phyloP scores from a whole-genome alignment of 768 basidiomycete species.

The Galerina sulciceps region DNA sequence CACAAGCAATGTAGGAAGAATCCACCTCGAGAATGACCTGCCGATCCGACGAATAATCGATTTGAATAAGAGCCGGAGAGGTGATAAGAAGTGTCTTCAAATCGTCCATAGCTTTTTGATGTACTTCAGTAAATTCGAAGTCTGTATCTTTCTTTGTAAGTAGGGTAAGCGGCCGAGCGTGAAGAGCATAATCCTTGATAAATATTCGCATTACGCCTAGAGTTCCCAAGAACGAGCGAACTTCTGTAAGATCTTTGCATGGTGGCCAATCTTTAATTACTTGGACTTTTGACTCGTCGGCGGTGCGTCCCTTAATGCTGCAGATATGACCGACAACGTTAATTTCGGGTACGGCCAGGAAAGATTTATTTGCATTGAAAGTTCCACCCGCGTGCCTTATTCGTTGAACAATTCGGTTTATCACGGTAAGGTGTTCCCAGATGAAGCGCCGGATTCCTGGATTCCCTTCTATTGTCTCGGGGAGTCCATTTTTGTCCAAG shows the following conservation, averaged over 20 bases:
- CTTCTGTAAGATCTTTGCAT: slow-evolving; percentile 18
- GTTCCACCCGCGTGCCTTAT: slow-evolving; percentile 36
- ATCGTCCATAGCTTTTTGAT: slow-evolving; percentile 20
- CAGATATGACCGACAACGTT: slow-evolving; percentile 33
- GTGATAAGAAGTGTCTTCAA: neutral
- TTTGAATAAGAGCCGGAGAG: slow-evolving; percentile 14
- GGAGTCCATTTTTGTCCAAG: slow-evolving; percentile 15
- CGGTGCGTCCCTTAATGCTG: slow-evolving; percentile 33
- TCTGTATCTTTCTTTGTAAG: slow-evolving; percentile 28
- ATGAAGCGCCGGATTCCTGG: slow-evolving; percentile 34
- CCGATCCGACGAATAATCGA: slow-evolving; percentile 15
- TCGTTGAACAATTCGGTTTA: slow-evolving; percentile 37
- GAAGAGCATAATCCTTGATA: slow-evolving; percentile 28
- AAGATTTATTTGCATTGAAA: slow-evolving; percentile 34
- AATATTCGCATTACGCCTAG: slow-evolving; percentile 28
- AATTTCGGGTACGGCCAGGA: neutral
- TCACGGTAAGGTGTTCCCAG: slow-evolving; percentile 36
- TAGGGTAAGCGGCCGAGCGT: slow-evolving; percentile 23
- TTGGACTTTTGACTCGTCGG: slow-evolving; percentile 21
- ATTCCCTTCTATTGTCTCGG: slow-evolving; percentile 22
- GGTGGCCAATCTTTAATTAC: slow-evolving; percentile 36
- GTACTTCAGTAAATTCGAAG: slow-evolving; percentile 31
- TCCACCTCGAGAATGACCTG: slow-evolving; percentile 25
- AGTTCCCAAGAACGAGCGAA: slow-evolving; percentile 33
- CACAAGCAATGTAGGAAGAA: slow-evolving; percentile 20